Evolutionary conservation across 192 early-diverging fungal species (phyloP), one percentile per base, ranked within the genome.

Genomic region (Podochytrium sp.): DNA sequence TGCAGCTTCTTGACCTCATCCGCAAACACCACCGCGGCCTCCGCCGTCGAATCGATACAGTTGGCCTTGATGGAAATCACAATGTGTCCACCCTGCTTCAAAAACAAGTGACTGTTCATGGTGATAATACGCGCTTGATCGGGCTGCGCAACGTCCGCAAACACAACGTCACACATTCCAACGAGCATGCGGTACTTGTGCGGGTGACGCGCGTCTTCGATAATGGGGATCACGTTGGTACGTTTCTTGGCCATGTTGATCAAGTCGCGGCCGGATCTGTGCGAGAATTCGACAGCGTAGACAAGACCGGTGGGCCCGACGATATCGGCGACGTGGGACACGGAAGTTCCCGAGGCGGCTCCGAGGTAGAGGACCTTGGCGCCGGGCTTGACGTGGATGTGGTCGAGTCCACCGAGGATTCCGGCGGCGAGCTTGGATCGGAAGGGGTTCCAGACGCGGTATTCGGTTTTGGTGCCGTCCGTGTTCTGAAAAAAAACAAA

Each of bases 201-300:
- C 64, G 98, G 98, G 86, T 98, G 93, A 82, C 96, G 96, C 49
- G 96, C 96, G 84, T 99, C 98, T 85, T 99, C 98, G 78, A 99
- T 96, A 72, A 99, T 99, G 49, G 98, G 96, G 72, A 98, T 95
- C 38, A 98, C 93, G 84, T 98, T 99, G 77, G 96, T 98, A 71
- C 96, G 94, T 91, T 99, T 99, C 91, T 99, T 99, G 81, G 97
- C 97, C 91, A 98, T 94, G 88, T 97, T 98, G 86, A 99, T 98
- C 73, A 99, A 86, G 75, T 99, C 97, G 84, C 97, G 96, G 47
- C 97, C 97, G 27, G 96, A 92, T 67, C 97, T 91, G 90, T 98
- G 96, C 69, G 98, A 98, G 86, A 99, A 99, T 79, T 99, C 97
- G 74, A 99, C 97, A 49, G 95, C 97, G 83, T 98, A 99, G 57